These are phyloP conservation scores for Solanum etuberosum DNA, from an alignment of 257 asterid species.

Conservation along the genomic window DNA sequence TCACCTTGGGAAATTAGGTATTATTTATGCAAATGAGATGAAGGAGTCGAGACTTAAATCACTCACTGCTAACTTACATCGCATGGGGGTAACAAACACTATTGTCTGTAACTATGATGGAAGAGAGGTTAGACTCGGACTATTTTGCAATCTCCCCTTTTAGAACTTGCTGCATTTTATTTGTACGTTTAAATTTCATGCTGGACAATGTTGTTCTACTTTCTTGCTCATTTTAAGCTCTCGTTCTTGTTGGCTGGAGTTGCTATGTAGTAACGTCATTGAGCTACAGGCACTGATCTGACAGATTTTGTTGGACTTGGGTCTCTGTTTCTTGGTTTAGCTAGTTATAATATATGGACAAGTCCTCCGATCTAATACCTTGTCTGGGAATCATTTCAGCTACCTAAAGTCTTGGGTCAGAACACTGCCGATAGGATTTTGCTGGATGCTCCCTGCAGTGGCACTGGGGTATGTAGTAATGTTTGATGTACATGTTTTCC, in stretches of 20 bases:
- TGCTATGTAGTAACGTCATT: neutral
- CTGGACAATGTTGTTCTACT: neutral
- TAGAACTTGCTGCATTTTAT: neutral
- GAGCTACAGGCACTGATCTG: neutral
- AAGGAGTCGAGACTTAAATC: constrained; percentile 81
- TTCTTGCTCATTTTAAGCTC: neutral
- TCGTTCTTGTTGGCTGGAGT: neutral
- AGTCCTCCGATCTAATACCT: neutral
- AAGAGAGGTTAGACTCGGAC: constrained; percentile 52
- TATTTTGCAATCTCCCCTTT: neutral
- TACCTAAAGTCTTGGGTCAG: constrained; percentile 76
- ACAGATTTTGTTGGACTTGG: neutral
- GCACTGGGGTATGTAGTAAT: constrained; percentile 69
- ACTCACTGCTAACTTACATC: constrained; percentile 81
- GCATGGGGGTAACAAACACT: constrained; percentile 94
- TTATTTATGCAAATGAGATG: constrained; percentile 89
- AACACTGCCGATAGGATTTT: constrained; percentile 76
- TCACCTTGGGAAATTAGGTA: constrained; percentile 43
- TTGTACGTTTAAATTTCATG: neutral
- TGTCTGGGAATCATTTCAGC: constrained; percentile 29
- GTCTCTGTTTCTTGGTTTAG: neutral
- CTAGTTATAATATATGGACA: neutral
- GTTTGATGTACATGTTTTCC: constrained; percentile 5
- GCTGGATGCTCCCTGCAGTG: constrained; percentile 98
- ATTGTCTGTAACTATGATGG: constrained; percentile 83